phyloP scores from a whole-genome alignment of 768 basidiomycete genomes.

The Dacryopinax primogenitus region DNA sequence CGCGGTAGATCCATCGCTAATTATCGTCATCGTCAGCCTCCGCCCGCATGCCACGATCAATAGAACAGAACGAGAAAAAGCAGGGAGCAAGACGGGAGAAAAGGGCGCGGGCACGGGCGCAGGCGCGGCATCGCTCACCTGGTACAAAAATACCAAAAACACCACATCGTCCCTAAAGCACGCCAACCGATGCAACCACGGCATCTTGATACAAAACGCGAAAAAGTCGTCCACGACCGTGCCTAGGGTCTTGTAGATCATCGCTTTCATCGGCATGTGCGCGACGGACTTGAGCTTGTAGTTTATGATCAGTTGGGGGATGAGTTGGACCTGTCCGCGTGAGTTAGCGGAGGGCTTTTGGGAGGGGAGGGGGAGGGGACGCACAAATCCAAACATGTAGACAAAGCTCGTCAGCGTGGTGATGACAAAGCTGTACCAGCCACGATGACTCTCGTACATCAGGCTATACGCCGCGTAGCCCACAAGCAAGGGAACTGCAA shows the following conservation, averaged over 20 bases:
- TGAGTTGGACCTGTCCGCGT: slow-evolving; percentile 57
- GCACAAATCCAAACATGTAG: slow-evolving; percentile 95
- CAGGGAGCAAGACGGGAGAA: neutral
- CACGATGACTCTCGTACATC: slow-evolving; percentile 68
- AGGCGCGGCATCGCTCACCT: slow-evolving; percentile 54
- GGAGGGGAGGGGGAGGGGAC: slow-evolving; percentile 34
- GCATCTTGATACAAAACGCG: slow-evolving; percentile 96
- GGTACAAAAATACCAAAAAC: slow-evolving; percentile 84
- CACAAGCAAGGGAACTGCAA: slow-evolving; percentile 65
- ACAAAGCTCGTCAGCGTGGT: slow-evolving; percentile 86
- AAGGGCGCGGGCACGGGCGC: neutral
- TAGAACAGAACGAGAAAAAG: neutral
- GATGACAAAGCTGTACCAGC: slow-evolving; percentile 95
- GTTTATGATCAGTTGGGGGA: slow-evolving; percentile 87
- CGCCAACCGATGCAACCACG: slow-evolving; percentile 71
- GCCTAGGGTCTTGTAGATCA: slow-evolving; percentile 89
- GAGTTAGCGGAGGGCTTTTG: slow-evolving; percentile 15
- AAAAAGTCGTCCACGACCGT: slow-evolving; percentile 88
- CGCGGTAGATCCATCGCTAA: slow-evolving; percentile 92
- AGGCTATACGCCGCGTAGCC: slow-evolving; percentile 71
- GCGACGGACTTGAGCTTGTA: slow-evolving; percentile 95
- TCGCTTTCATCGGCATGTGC: slow-evolving; percentile 97
- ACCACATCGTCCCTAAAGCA: slow-evolving; percentile 65
- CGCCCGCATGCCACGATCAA: too few relatives aligned
- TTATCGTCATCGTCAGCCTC: neutral